These are phyloP conservation scores for Syncephalastrum contaminatum DNA, from an alignment of 371 early-diverging fungal species.

Conservation along the genomic window DNA sequence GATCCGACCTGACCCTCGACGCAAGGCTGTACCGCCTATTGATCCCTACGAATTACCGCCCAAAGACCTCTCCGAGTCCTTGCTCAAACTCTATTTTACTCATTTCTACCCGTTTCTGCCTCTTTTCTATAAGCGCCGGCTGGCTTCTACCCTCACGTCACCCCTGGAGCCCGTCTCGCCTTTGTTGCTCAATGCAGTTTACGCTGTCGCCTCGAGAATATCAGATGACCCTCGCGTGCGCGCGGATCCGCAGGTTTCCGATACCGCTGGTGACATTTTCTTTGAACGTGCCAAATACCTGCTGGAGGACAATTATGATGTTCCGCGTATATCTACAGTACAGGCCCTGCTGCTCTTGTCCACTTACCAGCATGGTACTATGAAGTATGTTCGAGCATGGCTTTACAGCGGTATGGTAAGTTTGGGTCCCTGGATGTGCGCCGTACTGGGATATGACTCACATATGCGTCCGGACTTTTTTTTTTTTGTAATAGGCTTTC, in stretches of 20 bases:
- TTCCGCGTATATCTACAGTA: slow-evolving; percentile 57
- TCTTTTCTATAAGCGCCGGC: slow-evolving; percentile 42
- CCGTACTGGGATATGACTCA: background rate
- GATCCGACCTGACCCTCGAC: slow-evolving; percentile 5
- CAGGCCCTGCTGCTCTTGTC: slow-evolving; percentile 60
- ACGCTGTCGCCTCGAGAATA: slow-evolving; percentile 47
- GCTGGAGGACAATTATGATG: slow-evolving; percentile 58
- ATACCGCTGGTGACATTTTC: slow-evolving; percentile 44
- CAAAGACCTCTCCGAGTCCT: slow-evolving; percentile 51
- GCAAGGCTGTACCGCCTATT: slow-evolving; percentile 6
- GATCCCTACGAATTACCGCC: slow-evolving; percentile 45
- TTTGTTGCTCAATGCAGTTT: slow-evolving; percentile 50
- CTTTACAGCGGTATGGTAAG: slow-evolving; percentile 52
- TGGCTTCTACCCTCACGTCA: slow-evolving; percentile 16
- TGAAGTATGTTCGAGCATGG: slow-evolving; percentile 50
- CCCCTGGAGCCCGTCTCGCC: slow-evolving; percentile 30
- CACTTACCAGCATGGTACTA: slow-evolving; percentile 54
- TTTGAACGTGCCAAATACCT: slow-evolving; percentile 47
- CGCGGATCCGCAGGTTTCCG: slow-evolving; percentile 26
- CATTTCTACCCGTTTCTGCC: slow-evolving; percentile 57
- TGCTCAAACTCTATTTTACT: slow-evolving; percentile 53
- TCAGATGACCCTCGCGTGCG: slow-evolving; percentile 37
- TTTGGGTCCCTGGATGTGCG: background rate
- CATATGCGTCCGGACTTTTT: background rate
- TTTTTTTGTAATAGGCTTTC: slow-evolving; percentile 32